These are phyloP conservation scores for Smithsoniella earleae DNA, from an alignment of 163 green algal genomes.

Conservation along the genomic window DNA sequence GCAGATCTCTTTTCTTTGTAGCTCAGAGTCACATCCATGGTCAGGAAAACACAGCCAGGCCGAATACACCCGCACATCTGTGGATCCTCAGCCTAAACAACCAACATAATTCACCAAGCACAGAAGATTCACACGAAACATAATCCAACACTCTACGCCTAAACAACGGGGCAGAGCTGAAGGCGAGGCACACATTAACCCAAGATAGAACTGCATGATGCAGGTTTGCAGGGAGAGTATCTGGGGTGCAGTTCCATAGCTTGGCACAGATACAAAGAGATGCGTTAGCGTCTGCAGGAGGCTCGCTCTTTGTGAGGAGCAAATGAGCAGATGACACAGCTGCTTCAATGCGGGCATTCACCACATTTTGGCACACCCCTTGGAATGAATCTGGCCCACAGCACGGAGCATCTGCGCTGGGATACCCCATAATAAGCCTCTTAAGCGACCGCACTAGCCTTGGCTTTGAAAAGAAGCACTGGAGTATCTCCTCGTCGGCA, in stretches of 20 bases:
- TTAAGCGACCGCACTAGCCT: no score
- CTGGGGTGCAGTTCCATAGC: slow-evolving; percentile 24
- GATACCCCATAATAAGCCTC: no score
- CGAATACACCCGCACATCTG: slow-evolving; percentile 63
- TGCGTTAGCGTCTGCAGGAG: background rate
- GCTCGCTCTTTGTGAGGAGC: background rate
- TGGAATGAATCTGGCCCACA: no score
- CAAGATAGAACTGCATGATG: slow-evolving; percentile 14
- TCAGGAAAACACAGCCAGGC: slow-evolving; percentile 72
- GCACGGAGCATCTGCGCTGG: no score
- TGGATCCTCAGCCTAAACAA: background rate
- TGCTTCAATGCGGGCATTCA: no score
- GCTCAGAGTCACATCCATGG: slow-evolving; percentile 38
- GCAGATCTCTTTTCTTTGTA: background rate
- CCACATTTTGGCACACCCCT: no score
- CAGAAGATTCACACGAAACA: no score
- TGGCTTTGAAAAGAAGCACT: no score
- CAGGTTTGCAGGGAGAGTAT: slow-evolving; percentile 20
- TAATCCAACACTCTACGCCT: no score
- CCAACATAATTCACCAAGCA: background rate
- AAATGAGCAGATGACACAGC: background rate
- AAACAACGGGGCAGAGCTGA: background rate
- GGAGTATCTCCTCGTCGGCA: no score
- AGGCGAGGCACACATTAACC: background rate
- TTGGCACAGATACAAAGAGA: slow-evolving; percentile 10